A percentile compares a stretch with the other conserved stretches of the same genome.
Evolutionary conservation across 805 yeast species (phyloP).

Genomic region (Barnettozyma populi): DNA sequence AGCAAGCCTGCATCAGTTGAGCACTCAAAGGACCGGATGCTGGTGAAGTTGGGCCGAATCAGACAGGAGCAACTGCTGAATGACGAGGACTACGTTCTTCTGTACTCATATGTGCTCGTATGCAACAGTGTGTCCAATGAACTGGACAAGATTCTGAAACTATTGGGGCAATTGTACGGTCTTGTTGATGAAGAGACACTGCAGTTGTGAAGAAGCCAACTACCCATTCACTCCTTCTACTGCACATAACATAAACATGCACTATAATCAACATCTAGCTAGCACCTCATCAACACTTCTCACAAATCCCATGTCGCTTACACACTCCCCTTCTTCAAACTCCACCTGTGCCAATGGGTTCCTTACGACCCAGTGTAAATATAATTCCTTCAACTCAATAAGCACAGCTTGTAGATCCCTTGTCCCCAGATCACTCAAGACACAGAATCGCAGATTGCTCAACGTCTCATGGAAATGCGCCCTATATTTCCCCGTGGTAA

Average conservation of each 20-base stretch:
- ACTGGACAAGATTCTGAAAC: constrained; percentile 48
- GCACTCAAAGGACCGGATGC: constrained; percentile 64
- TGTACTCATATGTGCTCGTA: constrained; percentile 71
- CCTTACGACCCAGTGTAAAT: constrained; percentile 54
- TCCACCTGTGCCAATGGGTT: constrained; percentile 60
- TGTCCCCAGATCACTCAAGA: constrained; percentile 60
- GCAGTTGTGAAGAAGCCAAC: constrained; percentile 11
- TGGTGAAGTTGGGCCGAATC: constrained; percentile 57
- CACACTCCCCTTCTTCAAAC: constrained; percentile 39
- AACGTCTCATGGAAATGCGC: constrained; percentile 79
- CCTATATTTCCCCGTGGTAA: constrained; percentile 70
- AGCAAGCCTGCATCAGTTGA: constrained; percentile 71
- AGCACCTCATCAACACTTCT: constrained; percentile 1
- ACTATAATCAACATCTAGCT: constrained; percentile 33
- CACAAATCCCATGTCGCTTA: constrained; percentile 1
- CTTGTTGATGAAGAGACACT: constrained; percentile 39
- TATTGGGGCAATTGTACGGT: constrained; percentile 59
- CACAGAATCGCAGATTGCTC: constrained; percentile 68
- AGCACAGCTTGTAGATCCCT: constrained; percentile 52
- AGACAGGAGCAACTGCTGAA: constrained; percentile 38
- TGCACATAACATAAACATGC: not conserved
- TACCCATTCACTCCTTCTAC: too few species aligned
- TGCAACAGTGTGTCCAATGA: constrained; percentile 63
- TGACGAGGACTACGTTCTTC: constrained; percentile 71
- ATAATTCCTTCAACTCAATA: constrained; percentile 49